These are phyloP conservation scores for Lactifluus echinatus DNA, from an alignment of 768 basidiomycete genomes.

Conservation along the genomic window DNA sequence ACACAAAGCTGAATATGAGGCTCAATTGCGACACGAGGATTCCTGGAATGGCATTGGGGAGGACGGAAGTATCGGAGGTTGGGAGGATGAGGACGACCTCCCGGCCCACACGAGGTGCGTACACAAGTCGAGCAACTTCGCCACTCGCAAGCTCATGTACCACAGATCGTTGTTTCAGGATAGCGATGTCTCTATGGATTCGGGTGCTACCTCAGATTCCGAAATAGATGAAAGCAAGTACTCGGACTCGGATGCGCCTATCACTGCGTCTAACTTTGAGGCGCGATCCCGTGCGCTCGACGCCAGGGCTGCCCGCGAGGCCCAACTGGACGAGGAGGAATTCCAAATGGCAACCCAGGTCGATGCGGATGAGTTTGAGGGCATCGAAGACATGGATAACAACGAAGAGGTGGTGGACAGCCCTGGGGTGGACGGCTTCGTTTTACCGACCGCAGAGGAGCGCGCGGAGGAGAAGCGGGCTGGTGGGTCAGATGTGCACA, in stretches of 20 bases:
- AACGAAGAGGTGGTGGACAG: slow-evolving; percentile 31
- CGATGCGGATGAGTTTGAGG: slow-evolving; percentile 10
- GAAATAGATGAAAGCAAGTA: slow-evolving; percentile 34
- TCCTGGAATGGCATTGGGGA: slow-evolving; percentile 27
- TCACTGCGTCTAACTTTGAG: slow-evolving; percentile 78
- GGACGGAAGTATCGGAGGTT: slow-evolving; percentile 36
- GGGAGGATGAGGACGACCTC: slow-evolving; percentile 49
- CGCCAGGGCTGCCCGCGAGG: slow-evolving; percentile 54
- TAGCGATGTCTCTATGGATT: slow-evolving; percentile 35
- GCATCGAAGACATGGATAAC: slow-evolving; percentile 31
- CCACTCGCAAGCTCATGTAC: neutral
- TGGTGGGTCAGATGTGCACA: slow-evolving; percentile 64
- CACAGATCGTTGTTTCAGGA: slow-evolving; percentile 39
- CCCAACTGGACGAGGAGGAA: slow-evolving; percentile 60
- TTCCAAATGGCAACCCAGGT: slow-evolving; percentile 44
- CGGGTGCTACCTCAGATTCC: slow-evolving; percentile 39
- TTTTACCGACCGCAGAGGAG: slow-evolving; percentile 62
- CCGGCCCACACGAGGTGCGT: slow-evolving; percentile 35
- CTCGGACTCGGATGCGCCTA: slow-evolving; percentile 36
- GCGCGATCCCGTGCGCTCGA: slow-evolving; percentile 72
- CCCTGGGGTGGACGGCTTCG: slow-evolving; percentile 43
- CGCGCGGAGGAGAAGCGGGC: slow-evolving; percentile 60
- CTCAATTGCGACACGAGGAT: slow-evolving; percentile 19
- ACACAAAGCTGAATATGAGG: slow-evolving; percentile 15
- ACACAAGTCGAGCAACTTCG: neutral